Evolutionary conservation across 2,329 filamentous ascomycete genomes (phyloP), one percentile per base, ranked within the genome.

Genomic region (Sphaerulina musiva): DNA sequence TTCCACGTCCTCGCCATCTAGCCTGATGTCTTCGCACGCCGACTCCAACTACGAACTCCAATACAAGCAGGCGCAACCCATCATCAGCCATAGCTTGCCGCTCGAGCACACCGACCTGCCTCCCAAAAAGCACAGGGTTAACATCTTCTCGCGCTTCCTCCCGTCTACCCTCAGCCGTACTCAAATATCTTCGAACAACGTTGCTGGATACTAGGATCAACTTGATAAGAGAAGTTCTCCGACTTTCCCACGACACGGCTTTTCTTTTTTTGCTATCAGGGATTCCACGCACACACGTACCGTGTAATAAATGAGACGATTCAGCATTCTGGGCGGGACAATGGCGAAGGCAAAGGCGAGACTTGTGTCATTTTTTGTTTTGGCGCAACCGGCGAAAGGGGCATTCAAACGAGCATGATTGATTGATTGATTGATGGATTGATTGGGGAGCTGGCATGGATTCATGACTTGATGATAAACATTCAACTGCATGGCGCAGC

Each of bases 61-160:
- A 51, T 74, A 73, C 67, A 65, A 69, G 56, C 61, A 60, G 48
- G 58, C 62, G 23, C 53, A 55, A 10, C 55, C 60, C 14, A 59
- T 61, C 50, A 50, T 56, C 31, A 51, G 54, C 39, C 59, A 61
- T 39, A 51, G 42, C 39, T 60, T 65, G 12, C 62, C 66, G 26
- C 58, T 66, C 51, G 64, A 67, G 51, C 59, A 64, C 45, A 62
- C 62, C 54, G 62, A 65, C 43, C 58, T 64, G 39, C 64, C 68
- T 4, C 58, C 64, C 14, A 71, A 70, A 68, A 71, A 70, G 63
- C 60, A 62, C 44, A 68, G 66, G 43, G 64, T 61, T 55, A 71
- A 67, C 59, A 69, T 72, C 57, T 70, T 71, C 62, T 64, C 63
- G 11, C 65, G 69, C 51, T 70, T 72, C 60, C 59, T 72, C 32